A percentile compares a stretch with the other conserved stretches of the same genome.
phyloP scores from a whole-genome alignment of 2,329 filamentous ascomycete genomes.

The Aaosphaeria arxii region DNA sequence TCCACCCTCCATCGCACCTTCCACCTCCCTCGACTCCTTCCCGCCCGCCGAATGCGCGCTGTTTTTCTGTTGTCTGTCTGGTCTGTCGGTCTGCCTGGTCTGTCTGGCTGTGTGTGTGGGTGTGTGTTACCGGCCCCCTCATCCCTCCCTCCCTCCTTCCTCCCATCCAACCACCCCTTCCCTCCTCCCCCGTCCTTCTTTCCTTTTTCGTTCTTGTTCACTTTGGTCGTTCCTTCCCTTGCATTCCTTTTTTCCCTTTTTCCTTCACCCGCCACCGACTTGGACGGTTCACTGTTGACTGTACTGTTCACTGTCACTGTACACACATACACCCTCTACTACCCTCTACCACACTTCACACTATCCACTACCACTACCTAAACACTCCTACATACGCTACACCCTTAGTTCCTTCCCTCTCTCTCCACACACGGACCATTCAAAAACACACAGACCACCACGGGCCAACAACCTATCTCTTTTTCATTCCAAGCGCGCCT shows the following conservation, averaged over 20 bases:
- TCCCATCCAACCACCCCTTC: neutral
- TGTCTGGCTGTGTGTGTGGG: too few species aligned
- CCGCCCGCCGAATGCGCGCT: neutral
- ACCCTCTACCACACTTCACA: slow-evolving; percentile 1
- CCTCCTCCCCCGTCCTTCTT: neutral
- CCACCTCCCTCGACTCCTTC: neutral
- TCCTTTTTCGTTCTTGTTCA: neutral
- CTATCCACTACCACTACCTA: too few species aligned
- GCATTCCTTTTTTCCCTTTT: neutral
- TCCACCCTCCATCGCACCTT: neutral
- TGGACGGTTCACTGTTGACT: neutral
- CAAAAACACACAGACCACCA: slow-evolving; percentile 8
- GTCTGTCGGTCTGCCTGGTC: too few species aligned
- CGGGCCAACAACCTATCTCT: slow-evolving; percentile 11
- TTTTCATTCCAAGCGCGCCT: slow-evolving; percentile 34
- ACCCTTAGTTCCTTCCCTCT: too few species aligned
- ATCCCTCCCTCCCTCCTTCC: neutral
- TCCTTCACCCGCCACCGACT: neutral
- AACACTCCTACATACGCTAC: too few species aligned
- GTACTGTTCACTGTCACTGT: neutral
- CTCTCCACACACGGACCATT: slow-evolving; percentile 29
- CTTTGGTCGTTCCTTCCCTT: neutral
- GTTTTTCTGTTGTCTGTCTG: too few species aligned
- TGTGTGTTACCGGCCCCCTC: neutral
- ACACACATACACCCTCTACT: neutral